Percentiles rank a stretch among this genome's conserved stretches.
These are phyloP conservation scores for Clitopilus hobsonii DNA, from an alignment of 768 basidiomycete genomes.

Conservation along the genomic window DNA sequence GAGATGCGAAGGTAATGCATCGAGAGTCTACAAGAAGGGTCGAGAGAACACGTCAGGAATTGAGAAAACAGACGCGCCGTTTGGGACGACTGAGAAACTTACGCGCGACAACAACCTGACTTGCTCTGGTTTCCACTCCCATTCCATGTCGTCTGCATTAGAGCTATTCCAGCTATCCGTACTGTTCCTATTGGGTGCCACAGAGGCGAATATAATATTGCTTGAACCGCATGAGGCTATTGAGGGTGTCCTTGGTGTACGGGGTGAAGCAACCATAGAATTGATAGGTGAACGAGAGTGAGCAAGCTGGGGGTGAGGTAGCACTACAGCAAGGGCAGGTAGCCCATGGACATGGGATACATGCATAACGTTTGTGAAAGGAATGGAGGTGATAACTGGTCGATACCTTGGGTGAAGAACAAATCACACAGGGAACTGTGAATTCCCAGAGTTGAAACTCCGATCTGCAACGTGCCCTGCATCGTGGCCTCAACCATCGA, in stretches of 20 bases:
- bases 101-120: slow-evolving; percentile 64
- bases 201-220: slow-evolving; percentile 39
- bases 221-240: slow-evolving; percentile 51
- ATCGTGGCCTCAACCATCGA: slow-evolving; percentile 24
- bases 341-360: slow-evolving; percentile 45
- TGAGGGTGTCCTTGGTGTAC: slow-evolving; percentile 59
- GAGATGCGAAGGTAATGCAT: slow-evolving; percentile 79
- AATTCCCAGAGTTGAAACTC: slow-evolving; percentile 14
- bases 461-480: slow-evolving; percentile 36
- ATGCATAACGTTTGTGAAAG: slow-evolving; percentile 38
- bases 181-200: slow-evolving; percentile 54
- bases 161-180: slow-evolving; percentile 86
- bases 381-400: slow-evolving; percentile 8
- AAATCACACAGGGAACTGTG: slow-evolving; percentile 8
- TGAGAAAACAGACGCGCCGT: slow-evolving; percentile 6
- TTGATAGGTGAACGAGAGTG: slow-evolving; percentile 45
- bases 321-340: slow-evolving; percentile 56
- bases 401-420: neutral
- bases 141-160: slow-evolving; percentile 60
- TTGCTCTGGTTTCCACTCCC: slow-evolving; percentile 75
- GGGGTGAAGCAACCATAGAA: slow-evolving; percentile 44
- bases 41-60: slow-evolving; percentile 6
- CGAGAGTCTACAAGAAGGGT: slow-evolving; percentile 60
- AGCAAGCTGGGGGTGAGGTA: slow-evolving; percentile 54
- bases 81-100: slow-evolving; percentile 18